Percentiles rank a stretch among this genome's conserved stretches.
phyloP scores from a whole-genome alignment of 1,284 basidiomycete genomes.

The Fomitopsis schrenkii region DNA sequence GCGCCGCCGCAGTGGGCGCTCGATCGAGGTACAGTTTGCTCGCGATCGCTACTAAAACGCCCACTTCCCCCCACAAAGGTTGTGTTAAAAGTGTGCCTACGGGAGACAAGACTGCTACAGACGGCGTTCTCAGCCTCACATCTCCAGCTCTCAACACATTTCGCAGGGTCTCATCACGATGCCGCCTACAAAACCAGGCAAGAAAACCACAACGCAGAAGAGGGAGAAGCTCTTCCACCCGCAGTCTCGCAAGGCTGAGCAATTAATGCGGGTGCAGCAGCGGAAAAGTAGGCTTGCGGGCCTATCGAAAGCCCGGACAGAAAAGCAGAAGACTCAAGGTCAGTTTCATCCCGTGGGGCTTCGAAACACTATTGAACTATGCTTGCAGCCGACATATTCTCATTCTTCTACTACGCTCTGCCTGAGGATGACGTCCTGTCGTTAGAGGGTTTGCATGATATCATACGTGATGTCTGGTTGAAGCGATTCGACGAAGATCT shows the following conservation, averaged over 20 bases:
- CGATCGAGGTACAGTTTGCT: background rate
- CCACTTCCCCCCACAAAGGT: too few relatives aligned
- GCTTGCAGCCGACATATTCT: constrained; percentile 62
- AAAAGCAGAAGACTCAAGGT: constrained; percentile 58
- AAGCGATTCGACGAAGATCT: constrained; percentile 69
- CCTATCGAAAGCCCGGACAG: constrained; percentile 48
- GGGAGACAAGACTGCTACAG: too few relatives aligned
- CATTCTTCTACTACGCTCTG: constrained; percentile 77
- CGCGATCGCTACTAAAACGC: too few relatives aligned
- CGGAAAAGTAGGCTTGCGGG: constrained; percentile 69
- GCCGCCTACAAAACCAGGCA: constrained; percentile 26
- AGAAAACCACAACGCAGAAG: constrained; percentile 32
- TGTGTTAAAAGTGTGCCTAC: too few relatives aligned
- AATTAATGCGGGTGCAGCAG: constrained; percentile 68
- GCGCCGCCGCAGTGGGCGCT: background rate
- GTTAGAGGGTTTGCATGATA: constrained; percentile 62
- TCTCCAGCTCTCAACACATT: background rate
- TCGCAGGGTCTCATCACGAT: constrained; percentile 10
- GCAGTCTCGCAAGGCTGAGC: constrained; percentile 77
- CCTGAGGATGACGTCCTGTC: constrained; percentile 61
- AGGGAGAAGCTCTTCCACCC: constrained; percentile 81
- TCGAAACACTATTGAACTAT: background rate
- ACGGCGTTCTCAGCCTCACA: too few relatives aligned
- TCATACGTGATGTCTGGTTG: constrained; percentile 73
- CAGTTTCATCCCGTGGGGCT: constrained; percentile 6